Evolutionary conservation across 441 rosid genomes (phyloP), one percentile per base, ranked within the genome.

Genomic region (Biscutella laevigata): DNA sequence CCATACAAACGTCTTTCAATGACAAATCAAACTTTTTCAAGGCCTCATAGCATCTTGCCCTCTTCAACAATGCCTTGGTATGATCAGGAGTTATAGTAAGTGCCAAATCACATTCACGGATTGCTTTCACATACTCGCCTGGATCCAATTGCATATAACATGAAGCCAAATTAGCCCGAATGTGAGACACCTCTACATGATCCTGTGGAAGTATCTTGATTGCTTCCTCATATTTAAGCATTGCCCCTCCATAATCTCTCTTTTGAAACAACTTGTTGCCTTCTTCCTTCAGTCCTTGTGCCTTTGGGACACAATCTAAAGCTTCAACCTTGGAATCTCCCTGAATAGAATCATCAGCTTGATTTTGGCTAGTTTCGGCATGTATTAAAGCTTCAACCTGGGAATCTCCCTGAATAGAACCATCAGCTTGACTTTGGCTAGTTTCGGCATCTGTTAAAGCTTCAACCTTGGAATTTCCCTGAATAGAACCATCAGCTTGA

Each of bases 111-210:
- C 84, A 80, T 37, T 80, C 79, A 3, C 63, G 57, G 56, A 82
- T 71, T 0, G 86, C 90, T 37, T 63, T 69, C 0, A 71, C 82
- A 71, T 69, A 82, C 69, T 82, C 86, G 17, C 53, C 62, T 12
- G 80, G 71, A 33, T 82, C 84, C 49, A 66, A 58, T 52, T 82
- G 90, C 90, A 80, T 82, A 63, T 74, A 80, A 62, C 86, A 82
- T 0, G 90, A 71, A 29, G 90, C 90, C 66, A 76, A 74, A 43
- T 76, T 64, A 53, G 77, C 76, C 24, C 90, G 73, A 12, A 82
- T 74, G 37, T 82, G 59, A 12, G 84, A 65, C 2, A 77, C 75
- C 48, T 74, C 86, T 6, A 67, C 54, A 43, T 80, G 82, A 58
- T 69, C 65, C 42, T 66, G 48, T 0, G 84, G 90, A 27, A 82